These are phyloP conservation scores for Bipolaris sorokiniana DNA, from an alignment of 2,329 filamentous ascomycete genomes.

Conservation along the genomic window DNA sequence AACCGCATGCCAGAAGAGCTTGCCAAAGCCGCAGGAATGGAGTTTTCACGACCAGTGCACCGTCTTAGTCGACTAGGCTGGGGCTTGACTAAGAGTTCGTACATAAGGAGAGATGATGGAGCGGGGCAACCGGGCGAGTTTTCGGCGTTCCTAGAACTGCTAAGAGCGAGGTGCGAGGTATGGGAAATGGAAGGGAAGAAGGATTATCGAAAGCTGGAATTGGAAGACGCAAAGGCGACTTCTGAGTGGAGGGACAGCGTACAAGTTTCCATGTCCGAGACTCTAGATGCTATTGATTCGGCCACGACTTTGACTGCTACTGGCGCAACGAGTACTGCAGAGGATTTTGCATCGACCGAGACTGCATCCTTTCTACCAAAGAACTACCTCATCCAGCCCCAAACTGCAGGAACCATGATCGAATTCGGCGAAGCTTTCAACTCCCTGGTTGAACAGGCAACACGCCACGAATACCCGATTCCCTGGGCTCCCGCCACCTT, in stretches of 20 bases:
- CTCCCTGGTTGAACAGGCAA: conserved; percentile 29
- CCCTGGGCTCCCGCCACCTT: conserved; percentile 56
- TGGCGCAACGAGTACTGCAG: background rate
- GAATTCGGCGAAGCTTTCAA: conserved; percentile 32
- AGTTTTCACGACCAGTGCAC: conserved; percentile 65
- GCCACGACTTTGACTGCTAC: background rate
- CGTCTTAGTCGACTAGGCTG: conserved; percentile 47
- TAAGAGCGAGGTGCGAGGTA: conserved; percentile 79
- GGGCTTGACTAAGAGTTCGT: conserved; percentile 56
- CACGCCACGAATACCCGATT: conserved; percentile 42
- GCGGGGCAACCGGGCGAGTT: conserved; percentile 69
- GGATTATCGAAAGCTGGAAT: conserved; percentile 67
- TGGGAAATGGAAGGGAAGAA: conserved; percentile 80
- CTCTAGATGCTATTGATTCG: background rate
- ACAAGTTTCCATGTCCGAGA: background rate
- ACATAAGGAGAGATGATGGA: conserved; percentile 49
- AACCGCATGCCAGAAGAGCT: conserved; percentile 86
- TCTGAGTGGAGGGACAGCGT: conserved; percentile 5
- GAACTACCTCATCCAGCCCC: conserved; percentile 43
- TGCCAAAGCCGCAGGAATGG: conserved; percentile 73
- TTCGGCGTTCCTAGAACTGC: conserved; percentile 73
- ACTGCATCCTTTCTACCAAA: conserved; percentile 32
- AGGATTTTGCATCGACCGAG: background rate
- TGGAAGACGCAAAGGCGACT: conserved; percentile 26
- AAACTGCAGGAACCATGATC: conserved; percentile 27